Evolutionary conservation across 345 rosid species (phyloP), one percentile per base, ranked within the genome.

Genomic region (Salix udensis): DNA sequence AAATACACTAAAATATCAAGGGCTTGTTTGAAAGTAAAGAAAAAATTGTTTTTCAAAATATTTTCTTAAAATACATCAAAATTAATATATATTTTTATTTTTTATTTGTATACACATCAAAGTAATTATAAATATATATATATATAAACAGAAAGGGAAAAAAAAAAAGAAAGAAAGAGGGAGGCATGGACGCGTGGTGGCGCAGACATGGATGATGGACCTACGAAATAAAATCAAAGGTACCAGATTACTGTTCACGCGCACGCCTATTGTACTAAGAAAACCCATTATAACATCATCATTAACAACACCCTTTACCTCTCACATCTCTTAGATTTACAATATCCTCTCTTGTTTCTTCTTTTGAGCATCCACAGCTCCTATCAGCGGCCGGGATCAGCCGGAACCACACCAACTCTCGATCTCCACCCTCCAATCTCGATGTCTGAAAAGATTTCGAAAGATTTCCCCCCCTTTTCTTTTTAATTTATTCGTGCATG

Each of bases 261-360:
- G 85, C 86, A 86, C 82, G 88, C 88, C 72, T 48, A 26, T 79
- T 15, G 82, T 73, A 71, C 80, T 67, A 19, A 19, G 58, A 52
- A 19, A 7, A 75, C 69, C 72, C 75, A 81, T 81, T 19, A 79
- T 72, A 81, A 79, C 85, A 70, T 79, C 78, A 86, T 83, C 80
- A 79, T 81, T 77, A 76, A 71, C 39, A 69, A 52, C 52, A 26
- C 52, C 73, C 77, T 60, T 68, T 62, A 19, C 80, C 74, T 73
- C 78, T 75, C 85, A 73, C 77, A 36, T 78, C 82, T 55, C n/a
- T 42, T 46, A 19, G 72, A 77, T 77, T 68, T 66, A 11, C 74
- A 44, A 55, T 70, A 73, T 73, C 69, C 72, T 23, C 64, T 9
- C 10, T 36, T 10, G 4, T 31, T 24, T 36, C 39, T 70, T 67